Conservation (phyloP, 208 protist genomes). For the Wallacemonas rigidus region DNA sequence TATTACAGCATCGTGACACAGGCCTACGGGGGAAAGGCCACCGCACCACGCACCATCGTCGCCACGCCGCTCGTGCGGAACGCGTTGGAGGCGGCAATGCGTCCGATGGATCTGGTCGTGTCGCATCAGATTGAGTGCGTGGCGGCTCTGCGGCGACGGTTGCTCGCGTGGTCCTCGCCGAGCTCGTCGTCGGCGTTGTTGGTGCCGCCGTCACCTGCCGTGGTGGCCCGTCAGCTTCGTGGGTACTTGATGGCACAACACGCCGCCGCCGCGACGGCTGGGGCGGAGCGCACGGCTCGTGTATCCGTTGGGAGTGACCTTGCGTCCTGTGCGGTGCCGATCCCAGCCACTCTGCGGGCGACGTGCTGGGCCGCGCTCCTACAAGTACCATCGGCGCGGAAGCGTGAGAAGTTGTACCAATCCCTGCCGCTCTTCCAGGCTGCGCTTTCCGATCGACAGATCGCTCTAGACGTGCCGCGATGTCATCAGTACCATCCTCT, state of each 20-base stretch:
- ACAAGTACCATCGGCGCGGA: slow-evolving; percentile 44
- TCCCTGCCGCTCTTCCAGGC: slow-evolving; percentile 17
- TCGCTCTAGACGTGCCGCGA: slow-evolving; percentile 93
- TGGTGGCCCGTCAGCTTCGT: slow-evolving; percentile 15
- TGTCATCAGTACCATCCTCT: slow-evolving; percentile 95
- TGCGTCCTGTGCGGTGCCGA: slow-evolving; percentile 14
- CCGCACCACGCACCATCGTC: slow-evolving; percentile 21
- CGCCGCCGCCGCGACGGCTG: neutral
- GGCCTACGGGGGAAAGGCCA: neutral
- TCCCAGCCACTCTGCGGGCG: slow-evolving; percentile 84
- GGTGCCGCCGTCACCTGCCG: neutral
- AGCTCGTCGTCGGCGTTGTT: neutral
- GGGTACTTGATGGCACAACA: slow-evolving; percentile 28
- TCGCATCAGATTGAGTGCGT: slow-evolving; percentile 36
- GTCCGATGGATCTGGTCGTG: slow-evolving; percentile 36
- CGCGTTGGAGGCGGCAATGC: slow-evolving; percentile 30
- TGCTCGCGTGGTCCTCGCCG: slow-evolving; percentile 7
- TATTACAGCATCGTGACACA: slow-evolving; percentile 16
- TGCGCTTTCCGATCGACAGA: slow-evolving; percentile 80
- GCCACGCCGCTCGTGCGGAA: slow-evolving; percentile 13
- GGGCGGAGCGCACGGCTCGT: neutral
- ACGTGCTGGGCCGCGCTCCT: slow-evolving; percentile 91
- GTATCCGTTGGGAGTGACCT: neutral
- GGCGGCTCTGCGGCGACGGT: slow-evolving; percentile 26
- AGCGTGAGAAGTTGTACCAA: slow-evolving; percentile 28